Base-by-base conservation (phyloP, 78 protist genomes). In the Protostelium mycophagum region DNA sequence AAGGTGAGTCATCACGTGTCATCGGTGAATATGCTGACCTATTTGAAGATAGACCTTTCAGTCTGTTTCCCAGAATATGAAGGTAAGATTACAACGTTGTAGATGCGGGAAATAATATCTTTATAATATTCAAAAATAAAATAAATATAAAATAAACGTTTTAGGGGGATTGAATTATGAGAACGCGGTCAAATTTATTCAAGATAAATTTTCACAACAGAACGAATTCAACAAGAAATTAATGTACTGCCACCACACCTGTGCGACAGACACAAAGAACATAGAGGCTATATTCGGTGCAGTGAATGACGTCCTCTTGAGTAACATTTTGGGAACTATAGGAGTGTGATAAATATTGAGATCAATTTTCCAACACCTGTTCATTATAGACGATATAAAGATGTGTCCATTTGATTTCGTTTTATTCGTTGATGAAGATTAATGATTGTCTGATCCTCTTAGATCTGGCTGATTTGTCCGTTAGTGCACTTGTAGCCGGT, bases 191-290 rank as follows among this genome's bases (percentile, higher is more conserved):
- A 94, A 91, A 37, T 90, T 93, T 28, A 94, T 96, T 88, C 73
- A 51, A 63, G 89, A 93, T 5, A 92, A 92, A 90, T 92, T 95
- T 91, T 36, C 89, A 5, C 88, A 36, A 38, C 93, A 86, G 83
- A 94, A 94, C 92, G 88, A 91, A 34, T 90, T 87, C 39, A 88
- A 90, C 83, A 85, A 86, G 92, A 93, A 96, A 86, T 35, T 85
- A 5, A 88, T 96, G 85, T 95, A 96, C 88, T 88, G 93, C 35
- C 97, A 94, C 90, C 83, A 87, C 85, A 96, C 98, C n/a, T 96
- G 98, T 91, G 98, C 98, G 29, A 96, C 98, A 10, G 96, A 96
- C 91, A 95, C 97, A 28, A 34, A 93, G 31, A 91, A 95, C 89
- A 91, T 96, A 85, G 37, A 85, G 36, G 89, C 84, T 38, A 95